phyloP scores from a whole-genome alignment of 495 filamentous ascomycete species.

The Umbilicaria muhlenbergii region DNA sequence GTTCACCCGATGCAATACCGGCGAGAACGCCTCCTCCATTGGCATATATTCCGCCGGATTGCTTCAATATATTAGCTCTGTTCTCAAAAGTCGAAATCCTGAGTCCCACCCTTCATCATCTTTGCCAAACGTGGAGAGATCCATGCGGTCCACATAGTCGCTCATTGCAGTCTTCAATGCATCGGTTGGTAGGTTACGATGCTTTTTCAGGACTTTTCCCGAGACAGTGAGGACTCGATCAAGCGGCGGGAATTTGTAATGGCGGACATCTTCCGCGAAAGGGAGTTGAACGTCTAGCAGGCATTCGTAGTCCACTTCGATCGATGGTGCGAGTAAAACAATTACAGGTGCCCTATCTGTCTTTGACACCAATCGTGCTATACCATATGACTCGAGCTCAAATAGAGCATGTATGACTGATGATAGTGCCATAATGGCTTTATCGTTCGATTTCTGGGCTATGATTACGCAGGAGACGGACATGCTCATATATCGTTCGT shows the following conservation, averaged over 20 bases:
- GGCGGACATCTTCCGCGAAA: conserved; percentile 80
- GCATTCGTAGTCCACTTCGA: conserved; percentile 74
- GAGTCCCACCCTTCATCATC: conserved; percentile 57
- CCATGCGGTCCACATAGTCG: conserved; percentile 88
- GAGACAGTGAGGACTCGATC: conserved; percentile 77
- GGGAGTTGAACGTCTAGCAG: conserved; percentile 87
- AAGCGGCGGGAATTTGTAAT: conserved; percentile 79
- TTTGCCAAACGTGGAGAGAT: conserved; percentile 46
- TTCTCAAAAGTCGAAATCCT: background rate
- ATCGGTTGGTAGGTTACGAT: conserved; percentile 72
- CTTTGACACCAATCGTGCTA: conserved; percentile 74
- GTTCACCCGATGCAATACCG: conserved; percentile 78
- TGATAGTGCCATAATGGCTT: conserved; percentile 67
- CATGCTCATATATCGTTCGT: conserved; percentile 74
- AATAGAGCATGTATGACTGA: conserved; percentile 79
- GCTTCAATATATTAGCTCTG: conserved; percentile 28
- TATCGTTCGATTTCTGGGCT: conserved; percentile 53
- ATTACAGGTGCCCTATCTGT: conserved; percentile 61
- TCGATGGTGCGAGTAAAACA: conserved; percentile 65
- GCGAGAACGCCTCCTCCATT: conserved; percentile 78
- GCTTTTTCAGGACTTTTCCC: conserved; percentile 70
- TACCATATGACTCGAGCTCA: conserved; percentile 72
- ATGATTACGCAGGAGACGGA: conserved; percentile 60
- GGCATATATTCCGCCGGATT: conserved; percentile 54
- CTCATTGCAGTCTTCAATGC: conserved; percentile 66